Percentiles rank a stretch among this genome's conserved stretches.
Conservation (phyloP, 352 stramenopile genomes). For the Phytophthora melonis region DNA sequence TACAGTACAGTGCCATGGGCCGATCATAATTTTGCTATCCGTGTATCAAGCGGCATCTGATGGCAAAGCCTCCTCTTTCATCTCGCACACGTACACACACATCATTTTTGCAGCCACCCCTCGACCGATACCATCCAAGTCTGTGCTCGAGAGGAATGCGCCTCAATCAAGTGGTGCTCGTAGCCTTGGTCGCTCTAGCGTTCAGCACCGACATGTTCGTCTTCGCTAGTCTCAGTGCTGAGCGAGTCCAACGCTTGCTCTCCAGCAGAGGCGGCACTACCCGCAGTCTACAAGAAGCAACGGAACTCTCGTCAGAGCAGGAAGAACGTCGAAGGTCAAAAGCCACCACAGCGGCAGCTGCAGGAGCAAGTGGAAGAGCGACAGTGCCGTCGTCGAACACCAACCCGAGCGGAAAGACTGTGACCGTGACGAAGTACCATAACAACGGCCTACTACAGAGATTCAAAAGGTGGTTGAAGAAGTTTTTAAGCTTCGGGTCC, state of each 20-base stretch:
- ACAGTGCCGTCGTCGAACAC: not conserved
- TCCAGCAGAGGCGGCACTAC: not conserved
- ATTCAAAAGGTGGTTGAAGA: constrained; percentile 24
- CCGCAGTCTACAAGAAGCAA: constrained; percentile 8
- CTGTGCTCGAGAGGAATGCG: constrained; percentile 6
- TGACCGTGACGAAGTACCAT: constrained; percentile 25
- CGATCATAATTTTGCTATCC: not conserved
- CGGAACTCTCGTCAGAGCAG: not conserved
- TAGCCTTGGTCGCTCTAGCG: not conserved
- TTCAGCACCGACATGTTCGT: not conserved
- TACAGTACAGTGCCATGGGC: not conserved
- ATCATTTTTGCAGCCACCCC: constrained; percentile 15
- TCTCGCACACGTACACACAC: not conserved
- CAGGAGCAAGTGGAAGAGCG: constrained; percentile 3
- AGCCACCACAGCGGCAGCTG: constrained; percentile 4
- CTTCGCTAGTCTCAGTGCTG: not conserved
- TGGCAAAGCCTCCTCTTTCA: too few relatives aligned
- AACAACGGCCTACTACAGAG: constrained; percentile 26
- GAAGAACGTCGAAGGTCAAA: constrained; percentile 17
- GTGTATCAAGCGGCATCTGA: not conserved
- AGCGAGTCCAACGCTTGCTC: not conserved
- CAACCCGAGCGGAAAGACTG: not conserved
- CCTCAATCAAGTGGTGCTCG: constrained; percentile 13
- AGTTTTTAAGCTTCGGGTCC: not conserved
- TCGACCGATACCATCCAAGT: not conserved